phyloP scores from a whole-genome alignment of 768 basidiomycete genomes.

The Rhizopogon vinicolor region DNA sequence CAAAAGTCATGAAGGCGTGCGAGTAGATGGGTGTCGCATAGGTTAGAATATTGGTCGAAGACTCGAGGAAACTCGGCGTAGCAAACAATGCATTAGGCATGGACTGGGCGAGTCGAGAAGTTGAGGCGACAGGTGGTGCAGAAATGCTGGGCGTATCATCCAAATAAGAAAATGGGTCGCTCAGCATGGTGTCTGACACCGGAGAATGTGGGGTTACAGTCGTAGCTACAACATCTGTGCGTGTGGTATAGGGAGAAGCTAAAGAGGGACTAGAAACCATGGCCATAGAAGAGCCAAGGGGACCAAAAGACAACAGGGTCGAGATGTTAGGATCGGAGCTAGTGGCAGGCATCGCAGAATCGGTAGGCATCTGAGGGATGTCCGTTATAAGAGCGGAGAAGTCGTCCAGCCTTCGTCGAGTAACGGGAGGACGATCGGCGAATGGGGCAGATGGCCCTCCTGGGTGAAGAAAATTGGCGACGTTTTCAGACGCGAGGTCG shows the following conservation, averaged over 20 bases:
- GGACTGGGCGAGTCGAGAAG: constrained; percentile 15
- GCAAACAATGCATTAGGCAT: constrained; percentile 31
- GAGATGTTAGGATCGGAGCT: background rate
- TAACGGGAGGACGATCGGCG: constrained; percentile 15
- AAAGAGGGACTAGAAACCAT: background rate
- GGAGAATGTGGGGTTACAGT: constrained; percentile 3
- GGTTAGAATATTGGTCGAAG: constrained; percentile 35
- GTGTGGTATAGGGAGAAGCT: background rate
- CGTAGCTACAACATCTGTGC: background rate
- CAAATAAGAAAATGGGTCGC: constrained; percentile 62
- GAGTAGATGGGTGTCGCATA: constrained; percentile 59
- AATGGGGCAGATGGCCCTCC: constrained; percentile 1
- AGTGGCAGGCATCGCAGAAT: background rate
- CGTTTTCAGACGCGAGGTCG: constrained; percentile 48
- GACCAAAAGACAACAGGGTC: background rate
- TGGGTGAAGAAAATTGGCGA: constrained; percentile 44
- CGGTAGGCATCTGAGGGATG: background rate
- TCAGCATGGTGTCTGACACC: constrained; percentile 9
- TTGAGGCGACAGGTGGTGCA: constrained; percentile 16
- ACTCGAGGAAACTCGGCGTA: constrained; percentile 28
- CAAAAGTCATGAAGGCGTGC: constrained; percentile 81
- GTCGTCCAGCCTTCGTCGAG: constrained; percentile 16
- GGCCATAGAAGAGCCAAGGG: background rate
- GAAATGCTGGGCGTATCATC: constrained; percentile 31
- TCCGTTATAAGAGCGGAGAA: background rate